Percentiles rank a stretch among this genome's conserved stretches.
Conservation (phyloP, 495 filamentous ascomycete genomes). For the Extremus antarcticus region DNA sequence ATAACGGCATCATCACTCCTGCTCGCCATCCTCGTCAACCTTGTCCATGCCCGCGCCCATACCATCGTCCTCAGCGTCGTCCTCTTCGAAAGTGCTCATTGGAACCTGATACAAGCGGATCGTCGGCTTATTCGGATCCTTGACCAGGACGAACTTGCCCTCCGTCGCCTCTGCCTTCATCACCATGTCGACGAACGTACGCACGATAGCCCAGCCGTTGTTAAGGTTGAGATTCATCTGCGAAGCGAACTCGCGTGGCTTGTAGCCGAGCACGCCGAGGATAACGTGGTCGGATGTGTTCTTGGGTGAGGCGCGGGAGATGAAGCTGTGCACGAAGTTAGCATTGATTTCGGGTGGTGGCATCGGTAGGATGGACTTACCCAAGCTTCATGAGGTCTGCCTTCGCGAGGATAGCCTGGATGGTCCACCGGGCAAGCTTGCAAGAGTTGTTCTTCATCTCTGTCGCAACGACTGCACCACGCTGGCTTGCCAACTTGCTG, state of each 20-base stretch:
- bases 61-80: conserved; percentile 35
- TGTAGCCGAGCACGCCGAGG: conserved; percentile 92
- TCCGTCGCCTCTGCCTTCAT: conserved; percentile 50
- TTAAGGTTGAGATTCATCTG: conserved; percentile 96
- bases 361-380: conserved; percentile 34
- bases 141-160: conserved; percentile 60
- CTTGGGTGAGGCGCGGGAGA: conserved; percentile 87
- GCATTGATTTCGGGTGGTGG: background rate
- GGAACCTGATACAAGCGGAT: conserved; percentile 90
- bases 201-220: conserved; percentile 98
- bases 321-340: conserved; percentile 50
- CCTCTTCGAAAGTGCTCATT: conserved; percentile 73
- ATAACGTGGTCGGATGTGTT: conserved; percentile 81
- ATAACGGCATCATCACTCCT: background rate
- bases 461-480: conserved; percentile 94
- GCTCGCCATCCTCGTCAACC: conserved; percentile 27
- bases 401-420: conserved; percentile 88
- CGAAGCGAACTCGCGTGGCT: conserved; percentile 87
- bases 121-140: conserved; percentile 93
- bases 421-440: conserved; percentile 95
- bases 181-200: conserved; percentile 89
- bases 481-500: conserved; percentile 79
- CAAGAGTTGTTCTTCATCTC: conserved; percentile 99
- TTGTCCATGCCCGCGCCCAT: conserved; percentile 24
- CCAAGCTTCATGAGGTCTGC: conserved; percentile 97